Evolutionary conservation across 371 early-diverging fungal species (phyloP), one percentile per base, ranked within the genome.

Genomic region (Actinomucor elegans): DNA sequence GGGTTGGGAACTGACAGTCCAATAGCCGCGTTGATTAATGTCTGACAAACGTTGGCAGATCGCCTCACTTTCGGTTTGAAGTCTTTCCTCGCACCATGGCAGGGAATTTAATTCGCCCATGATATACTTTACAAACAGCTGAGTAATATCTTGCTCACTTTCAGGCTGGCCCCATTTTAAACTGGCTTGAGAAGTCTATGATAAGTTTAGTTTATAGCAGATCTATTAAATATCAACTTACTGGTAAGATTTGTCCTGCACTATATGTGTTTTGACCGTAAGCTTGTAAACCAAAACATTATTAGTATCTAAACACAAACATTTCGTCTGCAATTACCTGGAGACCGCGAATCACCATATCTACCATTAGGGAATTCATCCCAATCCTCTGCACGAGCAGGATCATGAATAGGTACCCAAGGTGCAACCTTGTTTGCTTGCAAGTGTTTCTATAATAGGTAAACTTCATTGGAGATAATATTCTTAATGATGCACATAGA

Each of bases 311-410:
- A n/a, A n/a, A 15, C 17, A 31, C 11, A 50, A 17, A 20, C 24
- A 35, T 36, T 26, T 27, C 35, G 9, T 28, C 7, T 51, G 33
- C 17, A n/a, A 18, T 32, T 72, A 74, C 78, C 78, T 20, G 92
- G 87, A 14, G 97, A 97, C 21, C 94, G 77, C 26, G 96, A 85
- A 71, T 96, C 96, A 55, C 97, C 97, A 90, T 95, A 98, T 31
- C 98, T 88, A 18, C 98, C 97, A 66, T 98, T 98, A 23, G 97
- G 97, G 67, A 92, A 97, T 44, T 98, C 96, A 77, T 98, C 97
- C 95, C 95, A 96, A 20, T 85, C 73, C 55, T 82, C 83, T 5
- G 75, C 73, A n/a, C 65, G 64, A 10, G 65, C 45, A 20, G 71
- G 56, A 38, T 71, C 72, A 45, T 58, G 65, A 36, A 59, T 34